Conservation (phyloP, 129 eudicot genomes). For the Artemisia annua region DNA sequence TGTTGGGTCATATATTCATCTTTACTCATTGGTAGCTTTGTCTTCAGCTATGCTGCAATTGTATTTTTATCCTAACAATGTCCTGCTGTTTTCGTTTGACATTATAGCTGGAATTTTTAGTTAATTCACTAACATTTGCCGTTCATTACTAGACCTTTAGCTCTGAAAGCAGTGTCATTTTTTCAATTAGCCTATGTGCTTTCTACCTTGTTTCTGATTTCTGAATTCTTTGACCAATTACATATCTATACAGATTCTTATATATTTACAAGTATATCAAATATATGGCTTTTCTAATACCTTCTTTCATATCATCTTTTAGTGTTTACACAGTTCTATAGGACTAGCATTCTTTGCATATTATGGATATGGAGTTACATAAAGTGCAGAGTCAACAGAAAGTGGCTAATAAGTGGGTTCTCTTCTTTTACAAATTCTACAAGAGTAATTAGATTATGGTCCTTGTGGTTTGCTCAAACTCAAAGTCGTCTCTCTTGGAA, state of each 20-base stretch:
- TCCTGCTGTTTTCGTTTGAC: neutral
- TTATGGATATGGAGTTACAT: too few relatives aligned
- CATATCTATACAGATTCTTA: conserved; percentile 17
- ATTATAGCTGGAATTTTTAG: conserved; percentile 8
- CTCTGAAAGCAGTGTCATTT: neutral
- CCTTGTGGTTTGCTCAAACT: too few relatives aligned
- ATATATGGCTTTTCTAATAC: conserved; percentile 2
- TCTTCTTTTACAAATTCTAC: too few relatives aligned
- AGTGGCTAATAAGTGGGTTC: too few relatives aligned
- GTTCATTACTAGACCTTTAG: neutral
- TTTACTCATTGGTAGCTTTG: neutral
- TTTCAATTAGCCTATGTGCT: neutral
- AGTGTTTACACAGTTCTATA: conserved; percentile 7
- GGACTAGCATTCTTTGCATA: conserved; percentile 2
- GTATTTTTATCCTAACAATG: neutral
- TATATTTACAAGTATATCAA: neutral
- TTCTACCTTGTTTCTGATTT: neutral
- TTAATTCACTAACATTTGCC: conserved; percentile 4
- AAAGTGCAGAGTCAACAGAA: too few relatives aligned
- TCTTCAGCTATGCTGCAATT: neutral
- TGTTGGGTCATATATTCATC: neutral
- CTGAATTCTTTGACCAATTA: neutral
- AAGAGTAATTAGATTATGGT: too few relatives aligned
- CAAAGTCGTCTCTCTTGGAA: too few relatives aligned
- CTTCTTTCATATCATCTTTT: neutral